Evolutionary conservation across 1,284 basidiomycete species (phyloP), one percentile per base, ranked within the genome.

Genomic region (Cutaneotrichosporon spelunceum): DNA sequence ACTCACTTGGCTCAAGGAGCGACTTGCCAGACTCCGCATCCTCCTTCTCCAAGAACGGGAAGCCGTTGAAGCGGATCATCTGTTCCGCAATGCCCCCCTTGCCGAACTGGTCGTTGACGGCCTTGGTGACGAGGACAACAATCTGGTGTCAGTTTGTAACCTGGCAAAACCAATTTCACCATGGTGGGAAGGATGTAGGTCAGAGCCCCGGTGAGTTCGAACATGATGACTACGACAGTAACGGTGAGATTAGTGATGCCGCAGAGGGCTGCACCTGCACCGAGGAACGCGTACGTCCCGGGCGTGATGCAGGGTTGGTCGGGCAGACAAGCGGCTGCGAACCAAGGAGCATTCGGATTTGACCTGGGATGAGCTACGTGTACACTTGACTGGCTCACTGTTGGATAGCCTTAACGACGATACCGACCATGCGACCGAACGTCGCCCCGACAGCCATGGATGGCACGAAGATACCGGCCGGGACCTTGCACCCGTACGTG

Each of bases 91-190:
- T 97, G 2, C 96, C 96, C 56, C 86, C 90, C 13, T 88, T 89
- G 23, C 93, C 93, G 53, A 98, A 84, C 70, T 92, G 89, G 74
- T 99, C 96, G n/a, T 91, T 91, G 14, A 99, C 93, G 8, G 93
- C 92, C 79, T 98, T 99, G 16, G 96, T 97, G 36, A 96, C 93
- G 39, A 98, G 82, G 26, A 98, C 83, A 0, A 97, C 93, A 70
- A 99, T 94, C 96, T 96, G 77, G 98, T 98, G 93, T 98, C 70
- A 99, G 80, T 2, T 94, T 97, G n/a, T 98, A 83, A 74, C 98
- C 96, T 76, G 97, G 96, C 92, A 97, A 96, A 33, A 23, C 19
- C 16, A 8, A 71, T 7, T 83, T 72, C 68, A 92, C 93, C 96
- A 99, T 99, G 4, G 93, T 96, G 0, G 96, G 96, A 29, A 99